Evolutionary conservation across 805 yeast species (phyloP), one percentile per base, ranked within the genome.

Genomic region (Kluyveromyces nonfermentans): DNA sequence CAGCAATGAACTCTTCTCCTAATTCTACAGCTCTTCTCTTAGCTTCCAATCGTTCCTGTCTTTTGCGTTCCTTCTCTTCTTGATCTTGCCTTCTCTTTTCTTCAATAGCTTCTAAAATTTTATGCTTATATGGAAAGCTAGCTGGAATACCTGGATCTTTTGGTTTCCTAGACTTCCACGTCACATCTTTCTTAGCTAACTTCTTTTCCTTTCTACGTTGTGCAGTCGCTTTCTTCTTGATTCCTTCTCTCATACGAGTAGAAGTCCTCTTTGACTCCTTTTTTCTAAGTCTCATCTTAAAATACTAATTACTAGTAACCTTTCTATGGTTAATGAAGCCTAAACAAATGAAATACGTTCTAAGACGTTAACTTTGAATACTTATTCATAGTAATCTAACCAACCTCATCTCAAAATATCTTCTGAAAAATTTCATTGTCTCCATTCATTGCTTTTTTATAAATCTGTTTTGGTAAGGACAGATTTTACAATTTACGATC

Each of bases 71-170:
- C 52, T 71, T 78, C 44, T 69, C 76, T 57, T 80, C 85, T 45
- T 68, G 67, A 33, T 75, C 80, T 17, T 61, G 61, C 60, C 75
- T 67, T 63, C 81, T 78, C 37, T 69, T 67, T 25, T 72, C 77
- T 64, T 85, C 93, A 48, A 85, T 78, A 54, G 84, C 86, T 49
- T 68, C 69, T 45, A 93, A 69, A 46, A 93, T 78, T 64, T 77
- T 75, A 50, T 85, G 94, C 64, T 90, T 93, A 70, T 88, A 93
- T 30, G 98, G 98, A 74, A 88, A 93, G 55, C 82, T 80, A 42
- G 95, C 71, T 45, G 98, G 98, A 54, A 93, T 90, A 51, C 97
- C 97, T 9, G 90, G 89, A 63, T 89, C 97, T 67, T 86, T 90
- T 57, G 77, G 78, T 45, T 68, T 67, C 57, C 80, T 79, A 15